Conservation (phyloP, 805 yeast genomes). For the Wickerhamiella alocasiicola region DNA sequence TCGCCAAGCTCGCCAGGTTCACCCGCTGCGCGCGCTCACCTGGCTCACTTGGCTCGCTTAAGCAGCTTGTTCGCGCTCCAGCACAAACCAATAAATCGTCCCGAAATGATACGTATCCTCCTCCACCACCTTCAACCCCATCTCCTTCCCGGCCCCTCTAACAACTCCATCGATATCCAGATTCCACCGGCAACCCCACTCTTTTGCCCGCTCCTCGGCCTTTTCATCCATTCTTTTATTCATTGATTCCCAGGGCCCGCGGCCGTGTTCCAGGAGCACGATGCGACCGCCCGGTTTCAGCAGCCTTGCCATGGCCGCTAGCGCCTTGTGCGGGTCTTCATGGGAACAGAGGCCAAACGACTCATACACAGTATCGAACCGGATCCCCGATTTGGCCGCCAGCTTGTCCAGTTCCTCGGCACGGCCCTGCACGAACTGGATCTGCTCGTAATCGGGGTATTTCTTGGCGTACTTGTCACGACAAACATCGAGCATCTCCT, state of each 20-base stretch:
- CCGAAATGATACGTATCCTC: constrained; percentile 80
- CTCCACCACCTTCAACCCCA: constrained; percentile 72
- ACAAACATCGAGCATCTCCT: constrained; percentile 73
- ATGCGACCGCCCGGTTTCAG: constrained; percentile 86
- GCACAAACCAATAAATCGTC: constrained; percentile 46
- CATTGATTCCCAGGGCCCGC: constrained; percentile 66
- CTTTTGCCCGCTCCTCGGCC: constrained; percentile 68
- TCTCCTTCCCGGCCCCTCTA: constrained; percentile 70
- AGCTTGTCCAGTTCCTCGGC: constrained; percentile 68
- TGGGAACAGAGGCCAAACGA: constrained; percentile 95
- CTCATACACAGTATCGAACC: constrained; percentile 85
- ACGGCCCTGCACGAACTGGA: constrained; percentile 78
- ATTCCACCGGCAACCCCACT: constrained; percentile 98
- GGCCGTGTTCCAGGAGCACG: constrained; percentile 81
- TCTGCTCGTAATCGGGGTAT: constrained; percentile 57
- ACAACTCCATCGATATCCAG: constrained; percentile 81
- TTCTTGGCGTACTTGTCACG: constrained; percentile 54
- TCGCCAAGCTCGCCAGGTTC: no score
- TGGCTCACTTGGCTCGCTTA: no score
- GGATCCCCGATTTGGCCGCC: constrained; percentile 33
- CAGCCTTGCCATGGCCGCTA: constrained; percentile 57
- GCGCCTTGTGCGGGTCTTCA: constrained; percentile 76
- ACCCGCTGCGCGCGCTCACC: no score
- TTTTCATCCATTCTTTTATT: constrained; percentile 71
- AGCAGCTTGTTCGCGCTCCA: no score